A percentile compares a stretch with the other conserved stretches of the same genome.
Conservation (phyloP, 2,329 filamentous ascomycete species). For the Gnomoniopsis smithogilvyi region DNA sequence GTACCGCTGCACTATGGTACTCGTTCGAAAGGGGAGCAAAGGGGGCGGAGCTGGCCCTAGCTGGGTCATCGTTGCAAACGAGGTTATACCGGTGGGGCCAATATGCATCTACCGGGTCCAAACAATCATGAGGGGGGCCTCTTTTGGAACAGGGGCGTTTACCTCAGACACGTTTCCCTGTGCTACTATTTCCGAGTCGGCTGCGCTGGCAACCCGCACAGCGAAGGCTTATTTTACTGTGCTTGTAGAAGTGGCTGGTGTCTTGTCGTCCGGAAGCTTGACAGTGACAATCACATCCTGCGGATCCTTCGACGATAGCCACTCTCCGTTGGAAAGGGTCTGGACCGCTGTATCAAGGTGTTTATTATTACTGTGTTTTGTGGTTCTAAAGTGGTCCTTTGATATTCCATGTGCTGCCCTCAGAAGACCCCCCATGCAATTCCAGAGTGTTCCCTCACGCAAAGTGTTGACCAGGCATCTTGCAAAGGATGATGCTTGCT, state of each 20-base stretch:
- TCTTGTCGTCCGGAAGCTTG: neutral
- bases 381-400: neutral
- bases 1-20: neutral
- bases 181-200: neutral
- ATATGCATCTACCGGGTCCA: slow-evolving; percentile 11
- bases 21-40: slow-evolving; percentile 1
- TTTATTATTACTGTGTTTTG: neutral
- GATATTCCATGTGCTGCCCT: neutral
- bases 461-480: neutral
- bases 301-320: neutral
- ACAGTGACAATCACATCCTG: neutral
- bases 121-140: neutral
- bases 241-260: neutral
- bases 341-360: too few relatives aligned
- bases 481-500: slow-evolving; percentile 15
- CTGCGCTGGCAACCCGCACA: neutral
- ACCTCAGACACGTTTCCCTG: neutral
- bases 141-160: neutral
- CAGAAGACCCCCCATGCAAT: neutral
- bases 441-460: slow-evolving; percentile 1
- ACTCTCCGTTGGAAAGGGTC: neutral
- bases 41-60: slow-evolving; percentile 6
- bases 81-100: neutral
- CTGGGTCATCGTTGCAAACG: slow-evolving; percentile 2
- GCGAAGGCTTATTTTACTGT: neutral